phyloP scores from a whole-genome alignment of 2,329 filamentous ascomycete genomes.

The Waltergamsia citrina region DNA sequence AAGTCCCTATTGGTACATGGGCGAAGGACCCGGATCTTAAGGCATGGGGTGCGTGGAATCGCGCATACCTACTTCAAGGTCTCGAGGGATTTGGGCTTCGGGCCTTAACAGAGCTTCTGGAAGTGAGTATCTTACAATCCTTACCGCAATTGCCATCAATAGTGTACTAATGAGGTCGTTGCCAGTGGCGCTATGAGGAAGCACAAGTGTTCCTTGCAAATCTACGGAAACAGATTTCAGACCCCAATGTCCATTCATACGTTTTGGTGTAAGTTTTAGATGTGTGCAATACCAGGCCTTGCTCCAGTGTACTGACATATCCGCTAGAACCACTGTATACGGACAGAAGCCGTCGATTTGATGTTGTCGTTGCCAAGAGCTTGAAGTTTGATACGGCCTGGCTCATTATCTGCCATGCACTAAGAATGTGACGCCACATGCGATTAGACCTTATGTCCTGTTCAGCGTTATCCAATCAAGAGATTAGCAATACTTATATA shows the following conservation, averaged over 20 bases:
- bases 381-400: no score
- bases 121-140: slow-evolving; percentile 8
- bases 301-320: background rate
- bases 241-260: slow-evolving; percentile 6
- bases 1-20: slow-evolving; percentile 12
- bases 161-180: background rate
- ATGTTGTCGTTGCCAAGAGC: no score
- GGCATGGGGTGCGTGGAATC: slow-evolving; percentile 14
- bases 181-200: slow-evolving; percentile 5
- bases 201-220: slow-evolving; percentile 6
- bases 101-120: slow-evolving; percentile 9
- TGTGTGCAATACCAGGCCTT: background rate
- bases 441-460: no score
- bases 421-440: no score
- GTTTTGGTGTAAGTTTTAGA: slow-evolving; percentile 6
- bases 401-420: no score
- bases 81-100: slow-evolving; percentile 14
- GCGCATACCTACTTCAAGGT: slow-evolving; percentile 11
- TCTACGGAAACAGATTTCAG: slow-evolving; percentile 4
- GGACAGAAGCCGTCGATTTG: slow-evolving; percentile 2
- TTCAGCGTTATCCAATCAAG: no score
- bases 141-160: no score
- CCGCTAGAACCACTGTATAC: background rate
- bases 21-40: slow-evolving; percentile 17
- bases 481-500: no score